Conservation (phyloP, 169 alveolate genomes). For the Plasmodium cynomolgi region DNA sequence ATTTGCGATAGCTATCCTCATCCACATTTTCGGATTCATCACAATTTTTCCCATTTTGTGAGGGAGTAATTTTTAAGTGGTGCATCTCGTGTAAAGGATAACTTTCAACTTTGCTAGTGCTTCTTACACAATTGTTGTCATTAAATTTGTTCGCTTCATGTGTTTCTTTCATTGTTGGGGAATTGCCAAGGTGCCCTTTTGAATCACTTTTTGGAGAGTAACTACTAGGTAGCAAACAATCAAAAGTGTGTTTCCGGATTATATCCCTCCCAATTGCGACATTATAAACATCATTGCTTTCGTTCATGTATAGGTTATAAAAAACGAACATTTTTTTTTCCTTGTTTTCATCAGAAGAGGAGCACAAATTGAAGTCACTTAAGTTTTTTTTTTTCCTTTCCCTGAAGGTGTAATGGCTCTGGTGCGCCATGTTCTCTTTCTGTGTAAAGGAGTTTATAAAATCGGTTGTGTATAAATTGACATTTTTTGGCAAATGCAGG, state of each 20-base stretch:
- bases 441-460: conserved; percentile 36
- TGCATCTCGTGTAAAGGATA: background rate
- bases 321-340: conserved; percentile 35
- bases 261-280: conserved; percentile 5
- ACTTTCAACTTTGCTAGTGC: background rate
- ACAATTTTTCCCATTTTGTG: background rate
- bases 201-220: background rate
- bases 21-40: background rate
- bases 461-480: conserved; percentile 39
- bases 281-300: conserved; percentile 9
- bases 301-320: conserved; percentile 62
- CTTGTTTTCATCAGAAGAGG: conserved; percentile 42
- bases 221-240: background rate
- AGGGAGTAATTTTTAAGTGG: background rate
- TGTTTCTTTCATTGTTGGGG: background rate
- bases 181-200: background rate
- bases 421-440: background rate
- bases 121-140: background rate
- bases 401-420: conserved; percentile 41
- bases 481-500: conserved; percentile 8
- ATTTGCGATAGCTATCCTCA: background rate
- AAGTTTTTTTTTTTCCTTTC: conserved; percentile 54
- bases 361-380: conserved; percentile 30
- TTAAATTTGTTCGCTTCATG: background rate
- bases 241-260: background rate